Conservation (phyloP, 2,329 filamentous ascomycete species). For the Hirsutella minnesotensis region DNA sequence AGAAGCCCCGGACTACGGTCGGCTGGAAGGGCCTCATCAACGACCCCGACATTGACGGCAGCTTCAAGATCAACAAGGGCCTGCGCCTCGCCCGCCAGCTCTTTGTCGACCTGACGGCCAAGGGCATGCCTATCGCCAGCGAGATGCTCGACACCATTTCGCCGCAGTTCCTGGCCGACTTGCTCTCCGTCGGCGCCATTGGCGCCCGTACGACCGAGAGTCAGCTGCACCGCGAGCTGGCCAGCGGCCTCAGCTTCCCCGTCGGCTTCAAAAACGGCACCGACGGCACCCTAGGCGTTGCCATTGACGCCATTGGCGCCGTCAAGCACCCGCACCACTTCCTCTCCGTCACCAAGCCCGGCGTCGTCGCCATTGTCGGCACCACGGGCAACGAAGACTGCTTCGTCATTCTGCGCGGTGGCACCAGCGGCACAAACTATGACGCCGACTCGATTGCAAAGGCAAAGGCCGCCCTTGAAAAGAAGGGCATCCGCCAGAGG, state of each 20-base stretch:
- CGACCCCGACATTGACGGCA: constrained; percentile 95
- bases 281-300: constrained; percentile 78
- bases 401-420: constrained; percentile 90
- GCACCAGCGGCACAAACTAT: constrained; percentile 89
- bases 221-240: constrained; percentile 89
- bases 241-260: constrained; percentile 88
- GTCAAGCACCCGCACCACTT: constrained; percentile 92
- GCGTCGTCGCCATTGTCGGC: constrained; percentile 86
- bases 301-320: constrained; percentile 90
- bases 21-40: constrained; percentile 99
- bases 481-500: constrained; percentile 61
- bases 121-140: constrained; percentile 90
- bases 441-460: constrained; percentile 74
- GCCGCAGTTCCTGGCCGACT: constrained; percentile 88
- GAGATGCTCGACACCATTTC: constrained; percentile 99
- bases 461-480: constrained; percentile 66
- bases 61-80: constrained; percentile 98
- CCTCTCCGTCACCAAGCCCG: constrained; percentile 92
- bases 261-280: constrained; percentile 99
- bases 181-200: constrained; percentile 83
- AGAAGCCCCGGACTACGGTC: constrained; percentile 95
- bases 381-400: constrained; percentile 94
- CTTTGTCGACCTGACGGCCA: constrained; percentile 82
- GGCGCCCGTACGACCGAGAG: constrained; percentile 95
- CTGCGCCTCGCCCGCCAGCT: constrained; percentile 76